phyloP scores from a whole-genome alignment of 1,139 yeast species.

The Protomyces macrosporus region DNA sequence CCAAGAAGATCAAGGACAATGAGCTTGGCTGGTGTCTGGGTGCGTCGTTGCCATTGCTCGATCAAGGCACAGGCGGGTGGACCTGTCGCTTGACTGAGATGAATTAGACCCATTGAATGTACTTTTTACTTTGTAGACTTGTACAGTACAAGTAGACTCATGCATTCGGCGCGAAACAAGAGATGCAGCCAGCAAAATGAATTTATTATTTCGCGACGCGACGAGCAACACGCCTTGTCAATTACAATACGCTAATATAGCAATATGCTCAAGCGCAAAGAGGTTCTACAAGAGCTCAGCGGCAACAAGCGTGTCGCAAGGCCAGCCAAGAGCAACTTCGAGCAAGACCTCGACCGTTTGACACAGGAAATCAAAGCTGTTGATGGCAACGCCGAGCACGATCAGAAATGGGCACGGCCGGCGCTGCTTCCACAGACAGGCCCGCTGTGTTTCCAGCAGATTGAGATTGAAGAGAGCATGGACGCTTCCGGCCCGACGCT shows the following conservation, averaged over 20 bases:
- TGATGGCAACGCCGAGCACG: conserved; percentile 36
- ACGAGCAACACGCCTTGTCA: background rate
- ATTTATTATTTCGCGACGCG: background rate
- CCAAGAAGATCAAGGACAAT: conserved; percentile 76
- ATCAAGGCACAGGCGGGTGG: conserved; percentile 18
- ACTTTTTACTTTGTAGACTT: background rate
- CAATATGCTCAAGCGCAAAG: conserved; percentile 7
- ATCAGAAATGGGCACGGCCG: conserved; percentile 62
- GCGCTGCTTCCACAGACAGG: conserved; percentile 45
- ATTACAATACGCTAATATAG: too few relatives aligned
- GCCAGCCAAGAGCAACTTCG: conserved; percentile 39
- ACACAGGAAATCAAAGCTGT: conserved; percentile 38
- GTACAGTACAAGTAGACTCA: too few relatives aligned
- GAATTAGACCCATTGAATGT: background rate
- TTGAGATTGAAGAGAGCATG: conserved; percentile 86
- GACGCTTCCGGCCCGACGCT: conserved; percentile 51
- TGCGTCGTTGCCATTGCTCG: conserved; percentile 81
- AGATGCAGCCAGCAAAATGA: background rate
- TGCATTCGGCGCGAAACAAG: too few relatives aligned
- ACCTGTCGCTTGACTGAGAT: conserved; percentile 7
- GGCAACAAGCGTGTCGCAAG: conserved; percentile 6
- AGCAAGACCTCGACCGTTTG: conserved; percentile 46
- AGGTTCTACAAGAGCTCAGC: conserved; percentile 1
- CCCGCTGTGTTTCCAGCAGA: conserved; percentile 75
- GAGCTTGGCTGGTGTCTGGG: conserved; percentile 99